Base-by-base conservation (phyloP, 495 filamentous ascomycete genomes). In the Paragyromitra xinjiangensis region DNA sequence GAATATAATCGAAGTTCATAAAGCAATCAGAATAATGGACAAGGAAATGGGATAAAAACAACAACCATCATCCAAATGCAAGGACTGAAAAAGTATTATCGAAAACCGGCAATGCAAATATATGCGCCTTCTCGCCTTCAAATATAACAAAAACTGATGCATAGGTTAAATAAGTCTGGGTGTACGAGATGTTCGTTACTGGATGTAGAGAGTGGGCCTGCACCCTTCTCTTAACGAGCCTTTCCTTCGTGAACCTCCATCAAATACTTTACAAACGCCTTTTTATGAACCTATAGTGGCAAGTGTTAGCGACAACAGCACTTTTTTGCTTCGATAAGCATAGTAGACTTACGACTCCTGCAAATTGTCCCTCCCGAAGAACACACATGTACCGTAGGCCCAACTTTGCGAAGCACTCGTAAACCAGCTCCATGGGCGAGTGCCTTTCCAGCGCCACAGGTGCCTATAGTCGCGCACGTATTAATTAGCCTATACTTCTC, bases 321-420 rank as follows among this genome's bases (percentile, higher is more conserved):
- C 40, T 22, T 6, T 12, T 39, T 51, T n/a, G 9, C 39, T 34
- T n/a, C 39, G 44, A 12, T 22, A 26, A 14, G 19, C 26, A 11
- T 0, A n/a, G 42, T 73, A 80, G 29, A 82, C 89, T 85, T 83
- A 97, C 93, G 85, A 99, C 87, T 68, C 95, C 95, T 1, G 92
- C 93, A 84, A 93, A 98, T 45, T 89, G 87, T 24, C 95, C 95
- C 81, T 97, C 89, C 50, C 86, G 88, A 29, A 97, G 84, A 22
- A 97, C 94, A 84, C 95, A 98, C 55, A 99, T 90, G 83, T 98
- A 98, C 69, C 95, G 87, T 73, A 99, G 83, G 0, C 95, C 95
- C 19, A 99, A 85, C 83, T 99, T 99, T 55, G 93, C 93, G 84
- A 98, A 99, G 80, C 93, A 97, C 82, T 99, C 95, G 78, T 97